Percentiles rank a stretch among this genome's conserved stretches.
These are phyloP conservation scores for Lodderomyces theae DNA, from an alignment of 1,139 yeast species.

Conservation along the genomic window DNA sequence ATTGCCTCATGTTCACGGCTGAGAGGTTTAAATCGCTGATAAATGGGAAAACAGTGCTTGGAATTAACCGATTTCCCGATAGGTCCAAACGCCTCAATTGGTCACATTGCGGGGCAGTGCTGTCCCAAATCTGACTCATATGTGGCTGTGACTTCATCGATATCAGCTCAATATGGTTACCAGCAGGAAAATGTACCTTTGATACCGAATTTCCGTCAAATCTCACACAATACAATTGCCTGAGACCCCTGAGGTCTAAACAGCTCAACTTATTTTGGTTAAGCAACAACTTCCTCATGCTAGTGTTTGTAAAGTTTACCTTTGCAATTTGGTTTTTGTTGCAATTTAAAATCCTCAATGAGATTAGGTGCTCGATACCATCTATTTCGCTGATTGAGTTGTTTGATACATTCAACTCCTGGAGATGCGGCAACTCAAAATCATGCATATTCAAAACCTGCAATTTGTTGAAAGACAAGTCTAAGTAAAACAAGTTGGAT, in stretches of 20 bases:
- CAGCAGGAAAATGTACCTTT: constrained; percentile 13
- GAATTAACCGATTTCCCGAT: constrained; percentile 33
- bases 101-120: constrained; percentile 12
- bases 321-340: constrained; percentile 39
- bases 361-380: constrained; percentile 33
- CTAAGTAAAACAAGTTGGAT: constrained; percentile 38
- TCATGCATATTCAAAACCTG: constrained; percentile 39
- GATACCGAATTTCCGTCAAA: constrained; percentile 45
- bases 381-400: constrained; percentile 29
- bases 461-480: constrained; percentile 42
- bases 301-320: constrained; percentile 20
- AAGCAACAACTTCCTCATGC: constrained; percentile 43
- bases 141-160: constrained; percentile 39
- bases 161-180: constrained; percentile 40
- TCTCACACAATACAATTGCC: constrained; percentile 42
- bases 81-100: constrained; percentile 32
- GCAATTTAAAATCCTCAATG: constrained; percentile 39
- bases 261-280: constrained; percentile 36
- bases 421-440: constrained; percentile 37
- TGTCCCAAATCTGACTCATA: background rate
- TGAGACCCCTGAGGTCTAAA: constrained; percentile 33
- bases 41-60: constrained; percentile 29
- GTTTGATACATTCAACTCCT: constrained; percentile 44
- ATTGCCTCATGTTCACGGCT: constrained; percentile 38
- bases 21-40: constrained; percentile 40